These are phyloP conservation scores for Plasmodium coatneyi DNA, from an alignment of 169 alveolate genomes.

Conservation along the genomic window DNA sequence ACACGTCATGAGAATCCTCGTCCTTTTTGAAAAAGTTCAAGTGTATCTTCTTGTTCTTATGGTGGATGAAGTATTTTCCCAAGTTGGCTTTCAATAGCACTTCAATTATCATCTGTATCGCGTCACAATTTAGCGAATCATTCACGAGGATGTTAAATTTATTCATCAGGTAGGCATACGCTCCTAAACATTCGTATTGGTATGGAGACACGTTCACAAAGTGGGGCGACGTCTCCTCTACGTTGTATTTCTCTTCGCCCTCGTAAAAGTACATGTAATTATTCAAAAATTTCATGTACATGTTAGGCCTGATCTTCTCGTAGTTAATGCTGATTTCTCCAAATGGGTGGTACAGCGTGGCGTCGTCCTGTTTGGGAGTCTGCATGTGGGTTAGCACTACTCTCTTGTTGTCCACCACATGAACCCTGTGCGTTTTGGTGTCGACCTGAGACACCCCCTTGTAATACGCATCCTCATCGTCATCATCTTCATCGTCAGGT, in stretches of 20 bases:
- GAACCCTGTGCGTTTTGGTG: neutral
- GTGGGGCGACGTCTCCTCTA: neutral
- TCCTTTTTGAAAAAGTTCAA: slow-evolving; percentile 24
- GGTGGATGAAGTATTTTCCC: slow-evolving; percentile 49
- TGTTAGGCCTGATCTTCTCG: neutral
- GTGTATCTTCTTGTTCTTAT: slow-evolving; percentile 24
- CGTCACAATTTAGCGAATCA: slow-evolving; percentile 56
- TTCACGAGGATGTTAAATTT: slow-evolving; percentile 69
- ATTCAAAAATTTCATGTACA: slow-evolving; percentile 47
- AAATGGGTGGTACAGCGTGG: slow-evolving; percentile 17
- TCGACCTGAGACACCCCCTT: neutral
- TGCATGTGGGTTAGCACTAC: slow-evolving; percentile 7
- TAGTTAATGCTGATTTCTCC: slow-evolving; percentile 24
- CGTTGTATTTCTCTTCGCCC: neutral
- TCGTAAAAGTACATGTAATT: slow-evolving; percentile 50
- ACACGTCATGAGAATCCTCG: slow-evolving; percentile 3
- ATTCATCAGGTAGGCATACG: slow-evolving; percentile 70
- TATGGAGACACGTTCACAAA: slow-evolving; percentile 40
- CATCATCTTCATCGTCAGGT: neutral
- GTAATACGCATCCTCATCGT: slow-evolving; percentile 3
- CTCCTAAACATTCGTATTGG: slow-evolving; percentile 68
- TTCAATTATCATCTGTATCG: slow-evolving; percentile 57
- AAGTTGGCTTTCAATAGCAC: slow-evolving; percentile 58
- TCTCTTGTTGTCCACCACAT: neutral
- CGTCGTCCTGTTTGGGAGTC: slow-evolving; percentile 26